phyloP scores from a whole-genome alignment of 768 basidiomycete species.

The Artomyces pyxidatus region DNA sequence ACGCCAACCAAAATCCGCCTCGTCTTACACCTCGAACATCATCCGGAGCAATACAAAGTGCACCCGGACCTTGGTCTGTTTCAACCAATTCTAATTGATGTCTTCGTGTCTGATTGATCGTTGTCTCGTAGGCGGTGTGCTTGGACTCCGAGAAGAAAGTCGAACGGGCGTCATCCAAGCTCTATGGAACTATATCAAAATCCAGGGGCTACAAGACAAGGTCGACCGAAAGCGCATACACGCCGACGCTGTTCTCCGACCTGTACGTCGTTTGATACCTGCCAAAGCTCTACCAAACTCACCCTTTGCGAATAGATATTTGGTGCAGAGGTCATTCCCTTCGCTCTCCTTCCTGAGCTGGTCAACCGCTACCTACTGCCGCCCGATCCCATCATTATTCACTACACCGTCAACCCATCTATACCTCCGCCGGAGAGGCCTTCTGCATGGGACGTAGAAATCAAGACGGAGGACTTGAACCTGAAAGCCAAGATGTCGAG shows the following conservation, averaged over 20 bases:
- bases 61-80: constrained; percentile 59
- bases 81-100: not conserved
- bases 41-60: constrained; percentile 80
- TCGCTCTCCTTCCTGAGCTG: constrained; percentile 77
- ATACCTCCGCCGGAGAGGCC: constrained; percentile 51
- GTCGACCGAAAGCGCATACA: constrained; percentile 64
- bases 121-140: constrained; percentile 46
- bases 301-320: constrained; percentile 45
- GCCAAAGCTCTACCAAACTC: too few species aligned
- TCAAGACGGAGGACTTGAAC: constrained; percentile 76
- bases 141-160: constrained; percentile 82
- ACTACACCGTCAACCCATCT: constrained; percentile 64
- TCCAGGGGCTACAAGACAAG: constrained; percentile 76
- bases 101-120: constrained; percentile 1
- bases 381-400: constrained; percentile 73
- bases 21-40: constrained; percentile 81
- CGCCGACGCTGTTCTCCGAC: constrained; percentile 58
- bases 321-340: constrained; percentile 57
- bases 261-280: constrained; percentile 32
- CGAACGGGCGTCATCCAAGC: constrained; percentile 73
- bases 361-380: constrained; percentile 73
- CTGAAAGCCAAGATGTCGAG: constrained; percentile 66
- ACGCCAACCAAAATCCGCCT: constrained; percentile 68
- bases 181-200: constrained; percentile 90
- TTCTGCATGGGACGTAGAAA: constrained; percentile 76